phyloP scores from a whole-genome alignment of 768 basidiomycete genomes.

The Russula vinacea region DNA sequence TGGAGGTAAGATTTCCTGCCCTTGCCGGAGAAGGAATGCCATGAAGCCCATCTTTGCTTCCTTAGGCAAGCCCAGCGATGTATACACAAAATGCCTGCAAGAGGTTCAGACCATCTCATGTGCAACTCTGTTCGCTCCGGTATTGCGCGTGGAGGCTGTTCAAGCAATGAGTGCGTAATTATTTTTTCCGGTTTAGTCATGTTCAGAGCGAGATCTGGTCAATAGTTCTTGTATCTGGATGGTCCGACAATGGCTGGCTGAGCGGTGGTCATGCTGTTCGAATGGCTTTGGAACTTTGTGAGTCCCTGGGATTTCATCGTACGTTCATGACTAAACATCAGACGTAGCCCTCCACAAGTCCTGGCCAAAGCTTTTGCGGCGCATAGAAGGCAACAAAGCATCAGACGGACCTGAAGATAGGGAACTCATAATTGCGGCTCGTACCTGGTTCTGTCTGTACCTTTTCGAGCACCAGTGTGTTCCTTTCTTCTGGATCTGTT shows the following conservation, averaged over 20 bases:
- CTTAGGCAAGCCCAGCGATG: slow-evolving; percentile 72
- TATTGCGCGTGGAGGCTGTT: slow-evolving; percentile 79
- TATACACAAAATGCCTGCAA: slow-evolving; percentile 67
- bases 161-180: slow-evolving; percentile 82
- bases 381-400: slow-evolving; percentile 68
- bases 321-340: background rate
- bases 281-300: slow-evolving; percentile 93
- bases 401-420: slow-evolving; percentile 61
- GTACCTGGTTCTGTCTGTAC: slow-evolving; percentile 92
- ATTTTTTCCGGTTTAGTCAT: background rate
- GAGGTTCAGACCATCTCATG: slow-evolving; percentile 85
- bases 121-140: slow-evolving; percentile 83
- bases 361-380: slow-evolving; percentile 75
- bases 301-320: slow-evolving; percentile 31
- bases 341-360: slow-evolving; percentile 80
- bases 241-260: slow-evolving; percentile 95
- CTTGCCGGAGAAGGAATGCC: slow-evolving; percentile 6
- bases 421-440: slow-evolving; percentile 73
- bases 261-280: slow-evolving; percentile 95
- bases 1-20: slow-evolving; percentile 55
- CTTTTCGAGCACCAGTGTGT: slow-evolving; percentile 92
- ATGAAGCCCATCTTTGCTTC: slow-evolving; percentile 19
- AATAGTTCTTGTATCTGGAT: slow-evolving; percentile 79
- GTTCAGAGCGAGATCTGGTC: slow-evolving; percentile 8
- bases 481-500: background rate